Base-by-base conservation (phyloP, 352 stramenopile genomes). In the Plasmopara muralis region DNA sequence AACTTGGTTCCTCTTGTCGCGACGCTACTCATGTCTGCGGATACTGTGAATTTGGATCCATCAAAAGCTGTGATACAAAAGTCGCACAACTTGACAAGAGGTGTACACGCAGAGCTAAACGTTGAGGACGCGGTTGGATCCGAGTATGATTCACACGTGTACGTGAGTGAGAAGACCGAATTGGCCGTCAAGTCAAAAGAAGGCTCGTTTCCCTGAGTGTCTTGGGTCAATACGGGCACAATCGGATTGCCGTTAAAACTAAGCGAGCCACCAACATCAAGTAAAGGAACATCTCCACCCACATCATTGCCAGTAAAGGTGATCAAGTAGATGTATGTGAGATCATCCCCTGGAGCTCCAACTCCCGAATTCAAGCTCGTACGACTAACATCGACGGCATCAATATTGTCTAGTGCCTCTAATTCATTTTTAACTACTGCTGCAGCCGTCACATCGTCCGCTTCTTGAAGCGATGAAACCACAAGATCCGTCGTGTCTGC, bases 101-200 rank as follows among this genome's bases (percentile, higher is more conserved):
- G 75, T 1, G 51, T 67, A 45, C 87, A 96, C 0, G 57, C 53
- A 0, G 54, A 44, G 48, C 67, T 89, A 30, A 93, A 85, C 2
- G 65, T 72, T 6, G 68, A 67, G 34, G 68, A 73, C 1, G 63
- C 53, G 7, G 60, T 57, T 9, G 85, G 85, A 39, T 92, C 75
- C 10, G 86, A 95, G 57, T 95, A 96, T 25, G 80, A 81, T 51
- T 89, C 78, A 29, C 81, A 92, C 43, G 75, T 88, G 50, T 83
- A 79, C 1, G 64, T 77, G 14, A 92, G 39, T 6, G 47, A 30
- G 20, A 57, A 28, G 61, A 50, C 85, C 77, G 14, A 75, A 38
- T 1, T 81, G 0, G 52, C 47, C 66, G 10, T 35, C 70, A 38
- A 35, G 39, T 77, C 55, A 43, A 55, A 81, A 1, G 50, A 10